phyloP scores from a whole-genome alignment of 345 rosid species.

The Gossypium sturtianum region DNA sequence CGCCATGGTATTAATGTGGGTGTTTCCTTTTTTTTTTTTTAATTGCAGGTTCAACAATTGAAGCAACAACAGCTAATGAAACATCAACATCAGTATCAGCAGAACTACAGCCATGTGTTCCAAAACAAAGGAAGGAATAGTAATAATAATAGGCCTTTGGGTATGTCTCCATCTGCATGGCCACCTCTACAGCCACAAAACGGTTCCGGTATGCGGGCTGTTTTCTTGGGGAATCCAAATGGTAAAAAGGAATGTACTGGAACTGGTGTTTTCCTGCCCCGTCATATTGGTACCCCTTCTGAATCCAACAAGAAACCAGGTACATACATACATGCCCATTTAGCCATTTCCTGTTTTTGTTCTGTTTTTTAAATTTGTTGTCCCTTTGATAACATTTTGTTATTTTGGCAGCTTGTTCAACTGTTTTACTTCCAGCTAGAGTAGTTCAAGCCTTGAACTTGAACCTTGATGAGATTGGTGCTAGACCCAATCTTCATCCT shows the following conservation, averaged over 20 bases:
- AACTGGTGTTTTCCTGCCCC: slow-evolving; percentile 90
- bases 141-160: slow-evolving; percentile 19
- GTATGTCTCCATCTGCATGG: slow-evolving; percentile 58
- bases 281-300: slow-evolving; percentile 28
- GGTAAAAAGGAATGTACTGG: slow-evolving; percentile 59
- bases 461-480: slow-evolving; percentile 39
- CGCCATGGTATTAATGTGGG: neutral
- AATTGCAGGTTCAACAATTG: slow-evolving; percentile 47
- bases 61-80: slow-evolving; percentile 50
- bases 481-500: slow-evolving; percentile 27
- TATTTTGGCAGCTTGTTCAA: slow-evolving; percentile 28
- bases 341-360: neutral
- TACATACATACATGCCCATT: slow-evolving; percentile 1
- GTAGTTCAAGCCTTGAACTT: slow-evolving; percentile 66
- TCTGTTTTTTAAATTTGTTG: neutral
- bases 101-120: slow-evolving; percentile 18
- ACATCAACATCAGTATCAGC: slow-evolving; percentile 5
- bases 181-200: slow-evolving; percentile 33
- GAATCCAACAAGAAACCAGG: slow-evolving; percentile 57
- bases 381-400: neutral
- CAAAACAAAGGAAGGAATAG: slow-evolving; percentile 14
- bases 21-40: neutral
- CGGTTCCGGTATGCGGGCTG: slow-evolving; percentile 55
- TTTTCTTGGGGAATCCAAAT: slow-evolving; percentile 39
- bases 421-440: slow-evolving; percentile 67